Conservation (phyloP, 257 asterid genomes). For the Solanum sitiens region DNA sequence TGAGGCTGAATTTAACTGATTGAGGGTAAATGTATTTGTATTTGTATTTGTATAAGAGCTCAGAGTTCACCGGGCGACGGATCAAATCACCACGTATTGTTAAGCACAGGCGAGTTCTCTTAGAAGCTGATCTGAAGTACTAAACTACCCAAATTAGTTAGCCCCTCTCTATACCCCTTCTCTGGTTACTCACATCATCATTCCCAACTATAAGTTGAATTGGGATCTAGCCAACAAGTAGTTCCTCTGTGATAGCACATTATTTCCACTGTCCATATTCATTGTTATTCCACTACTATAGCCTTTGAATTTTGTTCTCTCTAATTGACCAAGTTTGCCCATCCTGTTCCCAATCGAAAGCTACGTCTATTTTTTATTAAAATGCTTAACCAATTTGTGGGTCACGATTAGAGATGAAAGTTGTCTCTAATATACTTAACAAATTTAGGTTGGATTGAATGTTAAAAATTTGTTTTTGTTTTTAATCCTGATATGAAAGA, state of each 20-base stretch:
- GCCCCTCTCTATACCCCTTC: background rate
- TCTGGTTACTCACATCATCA: background rate
- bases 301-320: background rate
- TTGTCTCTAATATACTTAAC: background rate
- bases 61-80: too few species aligned
- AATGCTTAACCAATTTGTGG: background rate
- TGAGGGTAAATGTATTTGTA: too few species aligned
- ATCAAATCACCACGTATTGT: too few species aligned
- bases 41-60: too few species aligned
- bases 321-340: background rate
- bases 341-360: background rate
- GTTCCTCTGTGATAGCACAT: background rate
- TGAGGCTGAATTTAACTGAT: too few species aligned
- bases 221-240: background rate
- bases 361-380: background rate
- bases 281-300: background rate
- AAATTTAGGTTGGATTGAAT: background rate
- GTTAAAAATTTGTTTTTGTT: background rate
- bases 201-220: background rate
- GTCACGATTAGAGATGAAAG: background rate
- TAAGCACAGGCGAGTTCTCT: too few species aligned
- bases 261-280: background rate
- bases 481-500: background rate
- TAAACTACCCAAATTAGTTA: background rate
- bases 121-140: too few species aligned